Conservation (phyloP, 345 rosid species). For the Boechera retrofracta region DNA sequence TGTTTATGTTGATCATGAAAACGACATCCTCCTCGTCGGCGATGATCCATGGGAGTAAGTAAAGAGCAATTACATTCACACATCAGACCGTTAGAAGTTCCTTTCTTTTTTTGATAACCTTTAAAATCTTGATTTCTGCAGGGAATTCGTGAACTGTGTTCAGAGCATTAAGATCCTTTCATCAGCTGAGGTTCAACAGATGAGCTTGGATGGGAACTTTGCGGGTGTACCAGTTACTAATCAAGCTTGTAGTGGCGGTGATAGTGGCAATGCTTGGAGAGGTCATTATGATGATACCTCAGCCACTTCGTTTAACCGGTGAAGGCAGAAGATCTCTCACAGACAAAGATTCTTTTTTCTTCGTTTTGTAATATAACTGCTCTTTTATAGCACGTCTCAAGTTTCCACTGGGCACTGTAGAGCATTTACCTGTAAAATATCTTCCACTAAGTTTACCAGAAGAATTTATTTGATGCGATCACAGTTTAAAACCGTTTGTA, state of each 20-base stretch:
- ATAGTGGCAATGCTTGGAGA: constrained; percentile 85
- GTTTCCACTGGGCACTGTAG: constrained; percentile 42
- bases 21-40: constrained; percentile 91
- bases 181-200: constrained; percentile 81
- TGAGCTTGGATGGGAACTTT: constrained; percentile 86
- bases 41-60: constrained; percentile 99
- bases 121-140: constrained; percentile 42
- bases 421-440: constrained; percentile 43
- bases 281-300: constrained; percentile 77
- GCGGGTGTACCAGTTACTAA: constrained; percentile 65
- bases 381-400: constrained; percentile 27
- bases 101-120: neutral
- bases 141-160: constrained; percentile 88
- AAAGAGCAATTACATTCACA: constrained; percentile 1
- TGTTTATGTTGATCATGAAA: constrained; percentile 93
- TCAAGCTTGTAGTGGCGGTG: constrained; percentile 82
- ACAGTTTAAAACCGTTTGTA: neutral
- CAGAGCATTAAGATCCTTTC: constrained; percentile 87
- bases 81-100: constrained; percentile 5
- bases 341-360: constrained; percentile 33
- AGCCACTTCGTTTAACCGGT: constrained; percentile 80
- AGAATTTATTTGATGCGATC: neutral
- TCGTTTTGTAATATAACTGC: constrained; percentile 33
- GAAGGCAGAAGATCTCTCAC: constrained; percentile 25
- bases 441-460: constrained; percentile 27